Conservation (phyloP, 495 filamentous ascomycete genomes). For the Penicillium taxi region DNA sequence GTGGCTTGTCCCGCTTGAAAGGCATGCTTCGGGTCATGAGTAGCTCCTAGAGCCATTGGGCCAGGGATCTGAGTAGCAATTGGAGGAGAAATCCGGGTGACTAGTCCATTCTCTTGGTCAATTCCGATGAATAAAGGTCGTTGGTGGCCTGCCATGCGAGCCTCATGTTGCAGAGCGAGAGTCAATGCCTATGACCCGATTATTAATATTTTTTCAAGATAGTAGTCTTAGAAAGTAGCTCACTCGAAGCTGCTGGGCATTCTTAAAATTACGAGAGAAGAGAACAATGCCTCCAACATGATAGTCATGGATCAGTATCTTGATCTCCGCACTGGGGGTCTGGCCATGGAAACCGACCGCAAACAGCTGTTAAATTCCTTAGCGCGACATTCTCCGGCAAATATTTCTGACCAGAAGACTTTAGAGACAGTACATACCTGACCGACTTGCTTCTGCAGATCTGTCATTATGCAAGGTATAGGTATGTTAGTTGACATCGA, state of each 20-base stretch:
- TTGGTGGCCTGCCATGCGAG: constrained; percentile 30
- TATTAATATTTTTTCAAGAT: too few relatives aligned
- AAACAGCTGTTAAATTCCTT: too few relatives aligned
- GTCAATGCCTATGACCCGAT: constrained; percentile 39
- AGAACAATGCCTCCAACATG: constrained; percentile 40
- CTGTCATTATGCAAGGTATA: constrained; percentile 19
- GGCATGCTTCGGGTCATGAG: constrained; percentile 30
- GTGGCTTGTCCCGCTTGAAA: constrained; percentile 31
- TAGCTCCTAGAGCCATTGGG: constrained; percentile 36
- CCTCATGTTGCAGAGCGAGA: constrained; percentile 32
- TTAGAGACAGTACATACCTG: constrained; percentile 28
- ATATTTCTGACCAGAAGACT: background rate
- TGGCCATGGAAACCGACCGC: constrained; percentile 43
- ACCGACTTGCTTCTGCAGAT: constrained; percentile 27
- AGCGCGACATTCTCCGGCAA: constrained; percentile 6
- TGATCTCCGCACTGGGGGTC: constrained; percentile 39
- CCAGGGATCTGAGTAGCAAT: constrained; percentile 36
- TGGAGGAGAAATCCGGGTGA: constrained; percentile 38
- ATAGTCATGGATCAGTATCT: constrained; percentile 39
- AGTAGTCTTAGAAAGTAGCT: background rate
- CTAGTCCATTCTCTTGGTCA: constrained; percentile 39
- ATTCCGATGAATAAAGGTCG: constrained; percentile 38
- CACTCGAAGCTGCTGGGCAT: constrained; percentile 35
- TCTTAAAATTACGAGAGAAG: constrained; percentile 38
- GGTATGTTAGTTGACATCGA: too few relatives aligned